Base-by-base conservation (phyloP, 179 eudicot species). In the Silene noctiflora region DNA sequence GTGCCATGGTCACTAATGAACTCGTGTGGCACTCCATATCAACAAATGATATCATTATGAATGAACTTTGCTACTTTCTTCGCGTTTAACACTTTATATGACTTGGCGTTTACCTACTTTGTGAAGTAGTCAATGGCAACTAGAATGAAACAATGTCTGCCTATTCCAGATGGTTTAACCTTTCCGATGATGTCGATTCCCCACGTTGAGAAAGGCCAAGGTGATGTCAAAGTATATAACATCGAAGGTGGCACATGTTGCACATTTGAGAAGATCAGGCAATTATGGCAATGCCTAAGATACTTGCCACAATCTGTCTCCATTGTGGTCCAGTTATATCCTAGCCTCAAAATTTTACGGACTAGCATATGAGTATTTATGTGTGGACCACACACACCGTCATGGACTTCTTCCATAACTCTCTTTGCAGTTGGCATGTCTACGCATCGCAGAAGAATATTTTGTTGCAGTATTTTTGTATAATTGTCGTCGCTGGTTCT, bases 161-260 rank as follows among this genome's bases (percentile, higher is more conserved):
- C 73, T 0, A 60, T 59, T 4, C 71, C 80, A 0, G 0, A 14
- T 0, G 75, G 75, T 1, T 63, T 10, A 0, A 73, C 19, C 3
- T 74, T 55, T 0, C 63, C 68, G 3, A 81, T 68, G 5, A 61
- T 69, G 6, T 81, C 84, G 1, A 81, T 77, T 60, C 75, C 80
- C 78, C 74, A 81, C 0, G 46, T 19, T 4, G 48, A 33, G 25
- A 81, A 81, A 0, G 75, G 72, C 75, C 80, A 77, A 0, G 75
- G 71, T 0, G 78, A 61, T 0, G 60, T 68, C 4, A 81, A 0
- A 0, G 25, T 64, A 21, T 55, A 24, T 0, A 60, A 21, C 3
- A 20, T 17, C 0, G 53, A 48, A 0, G 51, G 63, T 4, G 70
- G 70, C 0, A 62, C 6, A 12, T 70, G 48, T 1, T 22, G 20